Percentiles rank a stretch among this genome's conserved stretches.
Conservation (phyloP, 2,329 filamentous ascomycete species). For the Talaromyces sp. region DNA sequence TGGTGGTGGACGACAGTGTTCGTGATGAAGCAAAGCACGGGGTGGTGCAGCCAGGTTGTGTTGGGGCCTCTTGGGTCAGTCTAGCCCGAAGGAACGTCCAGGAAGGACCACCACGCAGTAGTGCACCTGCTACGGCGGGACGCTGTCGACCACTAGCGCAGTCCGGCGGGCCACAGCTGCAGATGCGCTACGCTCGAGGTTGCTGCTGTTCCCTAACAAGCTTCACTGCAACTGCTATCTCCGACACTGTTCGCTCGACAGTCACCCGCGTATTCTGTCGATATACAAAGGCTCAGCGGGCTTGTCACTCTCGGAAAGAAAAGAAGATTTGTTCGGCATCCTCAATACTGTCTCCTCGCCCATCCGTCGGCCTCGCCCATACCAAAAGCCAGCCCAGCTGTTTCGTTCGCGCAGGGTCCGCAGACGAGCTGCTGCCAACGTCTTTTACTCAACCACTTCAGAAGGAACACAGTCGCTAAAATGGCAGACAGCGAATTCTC, state of each 20-base stretch:
- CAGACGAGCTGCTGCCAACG: background rate
- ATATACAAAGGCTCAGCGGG: background rate
- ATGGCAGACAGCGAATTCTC: constrained; percentile 47
- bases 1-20: constrained; percentile 11
- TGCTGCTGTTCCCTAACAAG: background rate
- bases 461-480: constrained; percentile 13
- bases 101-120: constrained; percentile 12
- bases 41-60: constrained; percentile 12
- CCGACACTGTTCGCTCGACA: background rate
- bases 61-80: constrained; percentile 22
- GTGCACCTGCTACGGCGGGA: constrained; percentile 14
- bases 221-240: background rate
- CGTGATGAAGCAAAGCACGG: constrained; percentile 15
- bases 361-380: background rate
- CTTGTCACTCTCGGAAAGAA: background rate
- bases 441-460: constrained; percentile 4
- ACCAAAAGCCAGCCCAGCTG: background rate
- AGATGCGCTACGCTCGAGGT: background rate
- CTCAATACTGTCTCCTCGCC: background rate
- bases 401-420: background rate
- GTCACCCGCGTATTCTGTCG: background rate
- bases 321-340: background rate
- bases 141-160: constrained; percentile 13
- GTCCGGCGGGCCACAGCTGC: background rate
- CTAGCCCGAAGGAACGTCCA: constrained; percentile 15